A percentile compares a stretch with the other conserved stretches of the same genome.
Conservation (phyloP, 2,329 filamentous ascomycete species). For the Helotiales sp. region DNA sequence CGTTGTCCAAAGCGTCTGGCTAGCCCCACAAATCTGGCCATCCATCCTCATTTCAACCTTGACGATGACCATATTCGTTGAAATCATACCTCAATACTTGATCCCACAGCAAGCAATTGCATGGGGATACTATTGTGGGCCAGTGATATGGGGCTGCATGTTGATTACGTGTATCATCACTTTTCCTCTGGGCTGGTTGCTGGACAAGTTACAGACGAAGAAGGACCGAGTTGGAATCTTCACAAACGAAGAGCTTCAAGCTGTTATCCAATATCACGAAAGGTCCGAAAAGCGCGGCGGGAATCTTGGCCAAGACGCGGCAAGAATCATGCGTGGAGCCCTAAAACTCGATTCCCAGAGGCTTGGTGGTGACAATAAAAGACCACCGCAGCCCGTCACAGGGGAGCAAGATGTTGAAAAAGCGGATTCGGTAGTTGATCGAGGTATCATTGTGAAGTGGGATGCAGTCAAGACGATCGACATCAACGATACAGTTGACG, state of each 20-base stretch:
- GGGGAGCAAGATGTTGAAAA: constrained; percentile 35
- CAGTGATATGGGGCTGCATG: constrained; percentile 39
- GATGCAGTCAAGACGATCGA: constrained; percentile 33
- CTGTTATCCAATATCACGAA: constrained; percentile 37
- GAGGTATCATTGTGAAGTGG: constrained; percentile 35
- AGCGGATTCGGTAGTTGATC: constrained; percentile 16
- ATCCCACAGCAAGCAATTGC: constrained; percentile 34
- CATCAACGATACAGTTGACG: constrained; percentile 36
- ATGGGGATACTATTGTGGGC: constrained; percentile 38
- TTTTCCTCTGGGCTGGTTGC: constrained; percentile 34
- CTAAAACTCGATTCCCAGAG: constrained; percentile 33
- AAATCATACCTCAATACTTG: constrained; percentile 39
- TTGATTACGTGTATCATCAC: constrained; percentile 34
- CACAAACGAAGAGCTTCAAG: constrained; percentile 31
- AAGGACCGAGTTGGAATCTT: constrained; percentile 30
- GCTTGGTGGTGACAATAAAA: constrained; percentile 24
- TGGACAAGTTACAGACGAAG: constrained; percentile 24
- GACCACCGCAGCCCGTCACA: background rate
- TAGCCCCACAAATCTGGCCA: constrained; percentile 27
- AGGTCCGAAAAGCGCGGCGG: constrained; percentile 34
- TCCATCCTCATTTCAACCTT: constrained; percentile 36
- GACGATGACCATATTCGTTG: constrained; percentile 35
- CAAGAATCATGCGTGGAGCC: constrained; percentile 36
- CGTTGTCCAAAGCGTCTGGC: constrained; percentile 33
- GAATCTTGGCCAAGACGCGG: constrained; percentile 29